Percentiles rank a stretch among this genome's conserved stretches.
phyloP scores from a whole-genome alignment of 2,329 filamentous ascomycete genomes.

The Penicillium vulpinum region DNA sequence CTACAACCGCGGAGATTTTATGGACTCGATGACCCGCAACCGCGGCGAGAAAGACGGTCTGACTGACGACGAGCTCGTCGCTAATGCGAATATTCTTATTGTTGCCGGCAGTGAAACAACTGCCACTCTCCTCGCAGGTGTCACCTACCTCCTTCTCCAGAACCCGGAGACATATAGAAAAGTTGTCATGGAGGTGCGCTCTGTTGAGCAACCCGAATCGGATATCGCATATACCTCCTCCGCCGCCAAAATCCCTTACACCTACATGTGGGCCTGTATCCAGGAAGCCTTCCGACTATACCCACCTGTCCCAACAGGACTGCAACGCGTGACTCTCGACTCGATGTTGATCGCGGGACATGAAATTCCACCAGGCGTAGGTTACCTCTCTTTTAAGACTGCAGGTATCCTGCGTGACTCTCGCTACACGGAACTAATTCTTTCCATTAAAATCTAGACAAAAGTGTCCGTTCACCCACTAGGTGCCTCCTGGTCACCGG shows the following conservation, averaged over 20 bases:
- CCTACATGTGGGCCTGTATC: slow-evolving; percentile 38
- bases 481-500: slow-evolving; percentile 44
- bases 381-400: not conserved
- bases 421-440: not conserved
- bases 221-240: slow-evolving; percentile 34
- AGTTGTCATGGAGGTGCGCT: slow-evolving; percentile 42
- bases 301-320: slow-evolving; percentile 27
- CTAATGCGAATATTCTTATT: slow-evolving; percentile 36
- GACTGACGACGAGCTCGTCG: slow-evolving; percentile 33
- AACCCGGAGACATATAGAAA: slow-evolving; percentile 34
- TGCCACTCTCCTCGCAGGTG: slow-evolving; percentile 45
- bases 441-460: slow-evolving; percentile 33
- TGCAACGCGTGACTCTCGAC: slow-evolving; percentile 12
- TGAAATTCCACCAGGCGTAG: not conserved
- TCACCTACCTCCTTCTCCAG: slow-evolving; percentile 43
- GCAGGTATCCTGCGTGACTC: not conserved
- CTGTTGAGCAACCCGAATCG: slow-evolving; percentile 15
- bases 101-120: slow-evolving; percentile 48
- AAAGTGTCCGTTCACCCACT: slow-evolving; percentile 47
- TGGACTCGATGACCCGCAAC: slow-evolving; percentile 19
- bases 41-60: slow-evolving; percentile 13
- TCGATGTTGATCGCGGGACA: no score
- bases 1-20: slow-evolving; percentile 11
- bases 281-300: slow-evolving; percentile 46
- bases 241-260: slow-evolving; percentile 33